These are phyloP conservation scores for Arachnopeziza araneosa DNA, from an alignment of 2,329 filamentous ascomycete genomes.

Conservation along the genomic window DNA sequence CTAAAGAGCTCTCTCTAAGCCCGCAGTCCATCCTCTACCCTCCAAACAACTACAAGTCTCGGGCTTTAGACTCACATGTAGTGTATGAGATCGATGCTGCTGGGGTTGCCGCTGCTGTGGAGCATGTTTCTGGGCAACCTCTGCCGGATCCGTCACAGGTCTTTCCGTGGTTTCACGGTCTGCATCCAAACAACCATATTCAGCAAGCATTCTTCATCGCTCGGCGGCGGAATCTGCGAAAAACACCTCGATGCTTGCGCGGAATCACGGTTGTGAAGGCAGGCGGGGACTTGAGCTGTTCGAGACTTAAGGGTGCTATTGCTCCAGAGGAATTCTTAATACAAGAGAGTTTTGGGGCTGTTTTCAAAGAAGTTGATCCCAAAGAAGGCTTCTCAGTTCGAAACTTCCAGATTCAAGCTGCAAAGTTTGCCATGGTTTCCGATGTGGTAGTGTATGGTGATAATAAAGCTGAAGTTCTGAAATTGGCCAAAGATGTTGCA, in stretches of 20 bases:
- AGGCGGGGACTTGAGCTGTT: conserved; percentile 67
- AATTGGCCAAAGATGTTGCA: conserved; percentile 64
- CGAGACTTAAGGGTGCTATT: conserved; percentile 82
- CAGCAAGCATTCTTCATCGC: conserved; percentile 87
- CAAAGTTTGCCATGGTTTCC: conserved; percentile 80
- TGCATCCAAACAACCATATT: conserved; percentile 82
- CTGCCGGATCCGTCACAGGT: conserved; percentile 80
- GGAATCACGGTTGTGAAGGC: conserved; percentile 84
- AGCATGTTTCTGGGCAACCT: conserved; percentile 71
- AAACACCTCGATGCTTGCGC: conserved; percentile 70
- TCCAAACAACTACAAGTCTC: conserved; percentile 54
- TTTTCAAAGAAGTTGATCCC: conserved; percentile 79
- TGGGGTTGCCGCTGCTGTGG: conserved; percentile 65
- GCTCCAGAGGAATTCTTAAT: conserved; percentile 74
- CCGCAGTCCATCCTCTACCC: conserved; percentile 70
- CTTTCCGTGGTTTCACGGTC: conserved; percentile 93
- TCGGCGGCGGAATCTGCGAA: conserved; percentile 63
- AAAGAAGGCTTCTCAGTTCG: conserved; percentile 88
- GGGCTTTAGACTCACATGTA: conserved; percentile 46
- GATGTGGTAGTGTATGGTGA: conserved; percentile 93
- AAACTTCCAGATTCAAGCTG: conserved; percentile 94
- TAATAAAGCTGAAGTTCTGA: conserved; percentile 53
- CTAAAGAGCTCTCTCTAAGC: conserved; percentile 48
- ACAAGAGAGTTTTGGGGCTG: conserved; percentile 35
- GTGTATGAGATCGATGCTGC: conserved; percentile 69